Evolutionary conservation across 2,329 filamentous ascomycete genomes (phyloP).

Genomic region (Thermothelomyces thermophilus): DNA sequence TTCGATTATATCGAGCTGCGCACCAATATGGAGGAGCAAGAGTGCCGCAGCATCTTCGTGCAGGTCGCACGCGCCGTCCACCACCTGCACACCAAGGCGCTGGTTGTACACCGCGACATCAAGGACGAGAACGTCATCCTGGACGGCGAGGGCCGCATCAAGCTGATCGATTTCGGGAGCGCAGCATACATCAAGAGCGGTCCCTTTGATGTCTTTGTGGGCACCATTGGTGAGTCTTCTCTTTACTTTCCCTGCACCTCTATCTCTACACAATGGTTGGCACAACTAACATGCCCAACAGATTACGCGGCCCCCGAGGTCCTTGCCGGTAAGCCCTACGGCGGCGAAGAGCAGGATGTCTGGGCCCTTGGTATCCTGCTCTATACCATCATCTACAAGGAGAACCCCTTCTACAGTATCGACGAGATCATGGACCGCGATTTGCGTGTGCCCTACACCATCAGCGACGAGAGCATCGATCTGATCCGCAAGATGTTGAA

Average conservation of each 20-base stretch:
- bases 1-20: slow-evolving; percentile 98
- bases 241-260: background rate
- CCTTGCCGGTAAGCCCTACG: slow-evolving; percentile 82
- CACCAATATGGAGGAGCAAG: slow-evolving; percentile 90
- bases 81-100: slow-evolving; percentile 82
- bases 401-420: slow-evolving; percentile 98
- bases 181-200: slow-evolving; percentile 98
- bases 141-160: slow-evolving; percentile 91
- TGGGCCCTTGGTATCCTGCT: slow-evolving; percentile 96
- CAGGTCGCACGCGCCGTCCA: slow-evolving; percentile 87
- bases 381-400: slow-evolving; percentile 99
- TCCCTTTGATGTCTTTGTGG: slow-evolving; percentile 97
- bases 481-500: slow-evolving; percentile 88
- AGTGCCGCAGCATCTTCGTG: slow-evolving; percentile 90
- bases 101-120: slow-evolving; percentile 95
- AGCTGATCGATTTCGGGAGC: slow-evolving; percentile 96
- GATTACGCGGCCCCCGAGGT: slow-evolving; percentile 99
- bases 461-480: slow-evolving; percentile 89
- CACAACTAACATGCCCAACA: slow-evolving; percentile 31
- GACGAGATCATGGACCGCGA: slow-evolving; percentile 99
- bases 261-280: background rate
- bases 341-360: slow-evolving; percentile 94
- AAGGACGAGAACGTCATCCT: slow-evolving; percentile 98
- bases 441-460: slow-evolving; percentile 77
- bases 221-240: slow-evolving; percentile 75